Evolutionary conservation across 208 protist genomes (phyloP), one percentile per base, ranked within the genome.

Genomic region (Polymyxa betae): DNA sequence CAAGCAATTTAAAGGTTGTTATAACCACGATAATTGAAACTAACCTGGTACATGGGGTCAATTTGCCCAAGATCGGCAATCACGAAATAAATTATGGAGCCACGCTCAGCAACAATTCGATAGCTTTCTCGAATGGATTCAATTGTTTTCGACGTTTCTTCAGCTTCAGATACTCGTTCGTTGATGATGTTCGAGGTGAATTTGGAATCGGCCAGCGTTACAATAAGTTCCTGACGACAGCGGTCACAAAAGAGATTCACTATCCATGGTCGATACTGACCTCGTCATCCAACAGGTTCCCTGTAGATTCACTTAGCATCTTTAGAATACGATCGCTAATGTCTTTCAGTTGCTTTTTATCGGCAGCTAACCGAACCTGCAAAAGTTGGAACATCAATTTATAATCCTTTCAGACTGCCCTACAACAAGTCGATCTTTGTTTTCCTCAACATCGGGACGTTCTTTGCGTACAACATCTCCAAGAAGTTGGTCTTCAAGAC

Each of bases 271-370:
- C 49, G 24, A 60, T 60, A 82, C 72, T 43, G 40, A 82, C 72
- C 43, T 98, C 96, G 93, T 98, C 97, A 92, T 98, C 97, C 40
- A 98, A 94, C 90, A 98, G 98, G 94, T 98, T 98, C 66, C 96
- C 97, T 38, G 96, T 96, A 0, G 96, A 97, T 35, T 95, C 96
- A 68, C 94, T 93, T 12, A 98, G 94, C 35, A 98, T 93, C 52
- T 95, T 92, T 54, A 98, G 94, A 60, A 98, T 98, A 93, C 96
- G 95, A 89, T 97, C 96, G 93, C 98, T 96, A 45, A 98, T 91
- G 60, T 96, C 95, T 92, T 97, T 96, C 12, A 98, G 94, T 94
- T 98, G 95, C 92, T 96, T 96, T 91, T 97, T 97, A 92, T 97
- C 97, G 91, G 96, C 95, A 0, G 97, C 96, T 91, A 98, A 98